Percentiles rank a stretch among this genome's conserved stretches.
Conservation (phyloP, 495 filamentous ascomycete species). For the Echria macrotheca region DNA sequence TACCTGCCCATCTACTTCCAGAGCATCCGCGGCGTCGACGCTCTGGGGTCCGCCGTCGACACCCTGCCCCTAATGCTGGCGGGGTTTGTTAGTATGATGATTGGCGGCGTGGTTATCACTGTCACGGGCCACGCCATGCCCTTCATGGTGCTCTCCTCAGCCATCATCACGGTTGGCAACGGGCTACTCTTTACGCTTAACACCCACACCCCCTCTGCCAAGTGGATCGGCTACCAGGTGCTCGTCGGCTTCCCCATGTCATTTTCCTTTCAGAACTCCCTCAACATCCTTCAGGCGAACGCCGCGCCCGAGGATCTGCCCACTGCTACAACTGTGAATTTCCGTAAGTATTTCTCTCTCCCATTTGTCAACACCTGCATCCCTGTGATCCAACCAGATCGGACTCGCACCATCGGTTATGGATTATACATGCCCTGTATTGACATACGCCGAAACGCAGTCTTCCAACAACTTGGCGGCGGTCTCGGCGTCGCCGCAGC, state of each 20-base stretch:
- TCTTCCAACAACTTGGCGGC: slow-evolving; percentile 49
- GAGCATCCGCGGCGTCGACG: slow-evolving; percentile 34
- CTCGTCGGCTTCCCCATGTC: slow-evolving; percentile 45
- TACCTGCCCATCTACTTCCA: slow-evolving; percentile 60
- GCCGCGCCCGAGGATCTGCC: slow-evolving; percentile 14
- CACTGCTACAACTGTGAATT: slow-evolving; percentile 27
- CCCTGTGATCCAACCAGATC: too few relatives aligned
- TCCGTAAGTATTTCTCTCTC: slow-evolving; percentile 29
- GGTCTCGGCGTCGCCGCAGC: slow-evolving; percentile 44
- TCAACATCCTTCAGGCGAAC: slow-evolving; percentile 9
- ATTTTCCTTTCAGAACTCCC: slow-evolving; percentile 13
- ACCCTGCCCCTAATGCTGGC: slow-evolving; percentile 43
- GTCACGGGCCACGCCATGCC: slow-evolving; percentile 31
- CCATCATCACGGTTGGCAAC: slow-evolving; percentile 18
- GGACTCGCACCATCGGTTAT: too few relatives aligned
- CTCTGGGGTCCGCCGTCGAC: slow-evolving; percentile 41
- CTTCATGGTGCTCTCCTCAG: slow-evolving; percentile 26
- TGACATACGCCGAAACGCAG: too few relatives aligned
- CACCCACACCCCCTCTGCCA: slow-evolving; percentile 19
- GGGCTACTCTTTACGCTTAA: slow-evolving; percentile 47
- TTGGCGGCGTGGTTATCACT: slow-evolving; percentile 28
- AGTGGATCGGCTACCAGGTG: slow-evolving; percentile 62
- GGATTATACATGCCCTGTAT: too few relatives aligned
- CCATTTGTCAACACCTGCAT: too few relatives aligned
- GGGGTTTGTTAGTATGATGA: slow-evolving; percentile 26